These are phyloP conservation scores for Apiospora hydei DNA, from an alignment of 2,329 filamentous ascomycete genomes.

Conservation along the genomic window DNA sequence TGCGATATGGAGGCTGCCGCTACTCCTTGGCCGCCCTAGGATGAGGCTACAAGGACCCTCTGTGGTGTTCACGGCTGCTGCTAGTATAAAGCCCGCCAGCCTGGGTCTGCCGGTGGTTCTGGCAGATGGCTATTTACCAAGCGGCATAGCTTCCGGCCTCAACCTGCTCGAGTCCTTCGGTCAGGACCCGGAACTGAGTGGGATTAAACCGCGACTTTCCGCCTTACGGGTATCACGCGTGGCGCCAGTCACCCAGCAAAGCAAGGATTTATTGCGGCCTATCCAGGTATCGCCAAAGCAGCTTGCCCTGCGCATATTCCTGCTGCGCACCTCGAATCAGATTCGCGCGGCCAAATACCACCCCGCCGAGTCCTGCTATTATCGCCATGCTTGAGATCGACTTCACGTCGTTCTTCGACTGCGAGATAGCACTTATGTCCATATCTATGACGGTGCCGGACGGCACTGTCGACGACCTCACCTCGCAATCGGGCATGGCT, in stretches of 20 bases:
- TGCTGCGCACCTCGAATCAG: conserved; percentile 74
- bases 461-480: conserved; percentile 66
- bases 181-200: conserved; percentile 67
- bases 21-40: conserved; percentile 65
- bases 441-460: conserved; percentile 65
- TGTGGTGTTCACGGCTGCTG: conserved; percentile 69
- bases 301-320: conserved; percentile 69
- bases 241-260: conserved; percentile 67
- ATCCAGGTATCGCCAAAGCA: conserved; percentile 67
- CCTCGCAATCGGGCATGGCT: conserved; percentile 55
- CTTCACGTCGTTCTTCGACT: conserved; percentile 74
- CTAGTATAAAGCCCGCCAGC: conserved; percentile 63
- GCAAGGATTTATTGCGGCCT: conserved; percentile 67
- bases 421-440: conserved; percentile 67
- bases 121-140: conserved; percentile 71
- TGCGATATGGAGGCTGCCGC: conserved; percentile 66
- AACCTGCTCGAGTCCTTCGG: conserved; percentile 81
- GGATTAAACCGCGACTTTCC: conserved; percentile 71
- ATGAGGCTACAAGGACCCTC: conserved; percentile 72
- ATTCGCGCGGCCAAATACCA: conserved; percentile 69
- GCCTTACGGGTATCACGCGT: conserved; percentile 78
- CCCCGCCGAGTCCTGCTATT: conserved; percentile 65
- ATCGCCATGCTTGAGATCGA: conserved; percentile 78
- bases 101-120: conserved; percentile 49
- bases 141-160: conserved; percentile 71